Base-by-base conservation (phyloP, 768 basidiomycete species). In the Naganishia friedmannii region DNA sequence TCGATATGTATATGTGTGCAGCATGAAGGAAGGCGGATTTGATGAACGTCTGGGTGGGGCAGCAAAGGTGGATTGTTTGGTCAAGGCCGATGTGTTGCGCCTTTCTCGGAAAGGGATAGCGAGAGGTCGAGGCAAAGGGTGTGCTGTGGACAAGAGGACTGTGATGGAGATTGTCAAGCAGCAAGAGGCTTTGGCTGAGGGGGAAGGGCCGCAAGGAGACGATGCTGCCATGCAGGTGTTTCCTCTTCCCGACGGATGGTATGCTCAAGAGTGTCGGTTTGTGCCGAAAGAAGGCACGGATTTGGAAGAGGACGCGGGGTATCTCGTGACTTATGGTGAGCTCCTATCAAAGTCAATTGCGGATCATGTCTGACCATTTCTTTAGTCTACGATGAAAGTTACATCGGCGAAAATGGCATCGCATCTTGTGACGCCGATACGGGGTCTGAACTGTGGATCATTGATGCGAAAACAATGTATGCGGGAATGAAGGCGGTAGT, bases 11-110 rank as follows among this genome's bases (percentile, higher is more conserved):
- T 83, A 82, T 70, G 82, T 81, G 1, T 83, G 82, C 69, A 80
- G 80, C n/a, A 78, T 83, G 77, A 73, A 74, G 32, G 69, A 75
- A 13, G 82, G 82, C 15, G 76, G 75, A 9, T 83, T 82, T 65
- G 81, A 82, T 63, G 80, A 80, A 23, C 77, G 81, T 9, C 68
- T 83, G 23, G 82, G 82, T 5, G 78, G 79, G 12, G 83, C 80
- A 3, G 80, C 80, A 3, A 83, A 83, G 69, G 81, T 83, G n/a
- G 82, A 83, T 65, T 81, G 80, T 58, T 67, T 83, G n/a, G 81
- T 81, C 73, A 82, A 82, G 75, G 34, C 82, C 42, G 76, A 83
- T 69, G 81, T 79, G 15, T 45, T 74, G 12, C 63, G 71, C 15
- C 73, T 83, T 53, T 77, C 77, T 15, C 39, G 23, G 17, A 48